Evolutionary conservation across 2,329 filamentous ascomycete species (phyloP).

Genomic region (Leptographium radiaticola): DNA sequence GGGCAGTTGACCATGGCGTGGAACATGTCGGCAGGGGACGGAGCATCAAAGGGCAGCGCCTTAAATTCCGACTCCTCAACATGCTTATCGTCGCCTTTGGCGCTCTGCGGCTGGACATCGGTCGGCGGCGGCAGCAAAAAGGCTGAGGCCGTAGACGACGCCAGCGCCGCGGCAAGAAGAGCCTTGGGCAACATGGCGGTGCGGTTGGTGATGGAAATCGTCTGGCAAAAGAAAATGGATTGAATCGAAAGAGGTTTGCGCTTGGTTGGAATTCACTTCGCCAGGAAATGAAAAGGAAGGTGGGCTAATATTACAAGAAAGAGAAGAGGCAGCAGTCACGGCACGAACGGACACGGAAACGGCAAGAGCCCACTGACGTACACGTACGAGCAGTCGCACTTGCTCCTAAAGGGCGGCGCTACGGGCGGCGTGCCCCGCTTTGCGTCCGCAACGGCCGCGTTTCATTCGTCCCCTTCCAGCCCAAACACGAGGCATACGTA

Average conservation of each 20-base stretch:
- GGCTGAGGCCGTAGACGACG: conserved; percentile 24
- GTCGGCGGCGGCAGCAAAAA: conserved; percentile 41
- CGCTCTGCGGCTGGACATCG: conserved; percentile 20
- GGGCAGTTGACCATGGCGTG: conserved; percentile 34
- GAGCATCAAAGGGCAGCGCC: neutral
- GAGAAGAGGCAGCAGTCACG: neutral
- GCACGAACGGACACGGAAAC: neutral
- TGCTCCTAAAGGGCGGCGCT: too few relatives aligned
- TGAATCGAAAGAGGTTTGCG: too few relatives aligned
- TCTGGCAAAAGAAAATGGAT: too few relatives aligned
- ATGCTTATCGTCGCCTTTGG: conserved; percentile 3
- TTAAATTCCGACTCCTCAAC: neutral
- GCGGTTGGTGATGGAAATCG: neutral
- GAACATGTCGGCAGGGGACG: neutral
- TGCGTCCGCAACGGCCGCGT: neutral
- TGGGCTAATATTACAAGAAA: neutral
- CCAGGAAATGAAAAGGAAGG: neutral
- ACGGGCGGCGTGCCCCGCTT: neutral
- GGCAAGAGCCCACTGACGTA: neutral
- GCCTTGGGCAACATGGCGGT: conserved; percentile 25
- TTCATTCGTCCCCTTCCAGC: neutral
- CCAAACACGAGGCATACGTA: conserved; percentile 5
- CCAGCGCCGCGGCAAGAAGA: conserved; percentile 29
- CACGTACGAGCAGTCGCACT: neutral
- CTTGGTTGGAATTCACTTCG: neutral